Evolutionary conservation across 768 basidiomycete species (phyloP).

Genomic region (Gautieria morchelliformis): DNA sequence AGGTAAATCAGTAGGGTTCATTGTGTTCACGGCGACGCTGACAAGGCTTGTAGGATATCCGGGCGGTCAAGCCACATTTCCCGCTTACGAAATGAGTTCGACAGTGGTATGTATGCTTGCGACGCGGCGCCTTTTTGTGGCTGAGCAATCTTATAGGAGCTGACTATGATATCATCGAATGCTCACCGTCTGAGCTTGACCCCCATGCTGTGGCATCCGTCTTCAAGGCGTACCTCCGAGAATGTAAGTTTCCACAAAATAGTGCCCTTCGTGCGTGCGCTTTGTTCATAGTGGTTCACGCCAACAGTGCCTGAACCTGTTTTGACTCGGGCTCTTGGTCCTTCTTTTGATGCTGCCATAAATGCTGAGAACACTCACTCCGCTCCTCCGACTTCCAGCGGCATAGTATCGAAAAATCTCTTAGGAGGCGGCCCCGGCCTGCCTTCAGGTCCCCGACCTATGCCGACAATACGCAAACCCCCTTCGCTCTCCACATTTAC

Average conservation of each 20-base stretch:
- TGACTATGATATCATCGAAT: conserved; percentile 75
- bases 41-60: conserved; percentile 45
- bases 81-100: conserved; percentile 71
- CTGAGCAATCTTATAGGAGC: conserved; percentile 40
- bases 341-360: conserved; percentile 74
- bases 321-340: conserved; percentile 59
- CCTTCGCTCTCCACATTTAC: conserved; percentile 75
- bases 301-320: conserved; percentile 76
- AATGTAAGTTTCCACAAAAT: conserved; percentile 49
- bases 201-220: conserved; percentile 90
- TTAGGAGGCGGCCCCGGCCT: conserved; percentile 21
- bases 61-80: conserved; percentile 77
- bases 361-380: conserved; percentile 37
- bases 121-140: not conserved
- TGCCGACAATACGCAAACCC: conserved; percentile 49
- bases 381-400: conserved; percentile 8
- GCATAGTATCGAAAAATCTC: conserved; percentile 7
- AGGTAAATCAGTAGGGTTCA: conserved; percentile 33
- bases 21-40: not conserved
- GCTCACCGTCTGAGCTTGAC: conserved; percentile 79
- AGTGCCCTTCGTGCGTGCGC: not conserved
- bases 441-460: conserved; percentile 23
- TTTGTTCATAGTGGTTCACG: conserved; percentile 1
- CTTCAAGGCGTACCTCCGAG: conserved; percentile 88
- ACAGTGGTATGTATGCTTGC: conserved; percentile 42